Conservation (phyloP, 2,329 filamentous ascomycete species). For the Exserohilum rostratum region DNA sequence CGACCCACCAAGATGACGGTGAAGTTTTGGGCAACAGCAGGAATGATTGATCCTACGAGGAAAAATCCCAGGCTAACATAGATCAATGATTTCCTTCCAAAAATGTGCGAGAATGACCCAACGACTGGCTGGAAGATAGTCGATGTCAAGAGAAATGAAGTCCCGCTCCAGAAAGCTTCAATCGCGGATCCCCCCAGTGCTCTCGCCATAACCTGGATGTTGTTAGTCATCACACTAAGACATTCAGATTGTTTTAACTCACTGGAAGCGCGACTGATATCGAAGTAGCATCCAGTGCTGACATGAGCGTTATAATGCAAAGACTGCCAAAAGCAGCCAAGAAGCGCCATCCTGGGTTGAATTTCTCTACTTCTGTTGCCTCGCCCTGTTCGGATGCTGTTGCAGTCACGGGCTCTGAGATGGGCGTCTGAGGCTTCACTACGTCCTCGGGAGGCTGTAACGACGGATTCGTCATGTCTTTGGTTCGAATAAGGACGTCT, state of each 20-base stretch:
- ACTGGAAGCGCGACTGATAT: constrained; percentile 64
- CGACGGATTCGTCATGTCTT: constrained; percentile 19
- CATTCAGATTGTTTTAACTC: constrained; percentile 7
- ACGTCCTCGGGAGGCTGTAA: constrained; percentile 18
- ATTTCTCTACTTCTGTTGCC: constrained; percentile 22
- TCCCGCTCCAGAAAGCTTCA: constrained; percentile 53
- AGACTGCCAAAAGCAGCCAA: constrained; percentile 53
- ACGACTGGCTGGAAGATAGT: constrained; percentile 51
- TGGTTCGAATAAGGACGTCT: not conserved
- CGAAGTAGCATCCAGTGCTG: constrained; percentile 69
- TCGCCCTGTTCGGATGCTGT: constrained; percentile 15
- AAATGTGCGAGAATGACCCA: constrained; percentile 49
- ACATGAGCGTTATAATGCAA: constrained; percentile 63
- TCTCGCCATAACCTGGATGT: constrained; percentile 45
- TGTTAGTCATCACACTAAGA: constrained; percentile 5
- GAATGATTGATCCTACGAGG: constrained; percentile 45
- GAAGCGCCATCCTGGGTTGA: constrained; percentile 42
- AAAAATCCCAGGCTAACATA: constrained; percentile 46
- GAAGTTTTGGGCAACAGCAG: constrained; percentile 48
- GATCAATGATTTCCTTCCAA: constrained; percentile 50
- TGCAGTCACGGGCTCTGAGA: constrained; percentile 9
- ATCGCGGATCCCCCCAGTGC: constrained; percentile 46
- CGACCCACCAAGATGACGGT: constrained; percentile 48
- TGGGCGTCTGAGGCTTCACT: constrained; percentile 8
- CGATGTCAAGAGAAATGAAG: constrained; percentile 48